Evolutionary conservation across 1,284 basidiomycete species (phyloP).

Genomic region (Coniophora puteana): DNA sequence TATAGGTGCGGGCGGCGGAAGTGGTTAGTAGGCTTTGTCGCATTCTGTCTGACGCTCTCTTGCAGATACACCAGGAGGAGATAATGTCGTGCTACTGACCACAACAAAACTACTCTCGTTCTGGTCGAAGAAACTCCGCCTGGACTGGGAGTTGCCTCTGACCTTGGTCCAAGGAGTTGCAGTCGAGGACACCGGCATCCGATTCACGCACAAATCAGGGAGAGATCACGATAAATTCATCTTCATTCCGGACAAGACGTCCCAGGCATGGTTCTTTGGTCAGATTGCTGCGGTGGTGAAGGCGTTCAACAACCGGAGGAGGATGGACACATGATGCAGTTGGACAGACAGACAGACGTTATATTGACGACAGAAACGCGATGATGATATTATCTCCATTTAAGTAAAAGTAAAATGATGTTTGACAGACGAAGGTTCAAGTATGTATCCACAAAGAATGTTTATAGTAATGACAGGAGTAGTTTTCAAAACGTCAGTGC

Average conservation of each 20-base stretch:
- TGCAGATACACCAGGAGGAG: slow-evolving; percentile 77
- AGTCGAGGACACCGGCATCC: slow-evolving; percentile 86
- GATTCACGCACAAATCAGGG: slow-evolving; percentile 76
- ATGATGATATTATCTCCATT: too few relatives aligned
- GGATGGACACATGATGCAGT: slow-evolving; percentile 58
- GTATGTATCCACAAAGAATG: too few relatives aligned
- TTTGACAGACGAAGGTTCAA: too few relatives aligned
- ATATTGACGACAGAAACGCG: too few relatives aligned
- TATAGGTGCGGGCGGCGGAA: slow-evolving; percentile 59
- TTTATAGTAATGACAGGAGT: too few relatives aligned
- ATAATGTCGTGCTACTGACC: slow-evolving; percentile 84
- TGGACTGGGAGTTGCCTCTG: slow-evolving; percentile 93
- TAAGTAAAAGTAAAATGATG: too few relatives aligned
- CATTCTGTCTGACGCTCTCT: slow-evolving; percentile 12
- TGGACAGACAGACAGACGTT: too few relatives aligned
- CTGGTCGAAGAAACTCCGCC: slow-evolving; percentile 79
- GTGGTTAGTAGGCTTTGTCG: slow-evolving; percentile 5
- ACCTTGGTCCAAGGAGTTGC: slow-evolving; percentile 85
- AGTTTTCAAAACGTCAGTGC: too few relatives aligned
- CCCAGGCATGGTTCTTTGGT: slow-evolving; percentile 76
- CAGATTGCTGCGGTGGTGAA: slow-evolving; percentile 73
- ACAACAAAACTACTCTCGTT: slow-evolving; percentile 79
- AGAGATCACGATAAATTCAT: slow-evolving; percentile 72
- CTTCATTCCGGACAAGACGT: slow-evolving; percentile 68
- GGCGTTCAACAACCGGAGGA: slow-evolving; percentile 63